Conservation (phyloP, 2,329 filamentous ascomycete species). For the Exophiala sp. region DNA sequence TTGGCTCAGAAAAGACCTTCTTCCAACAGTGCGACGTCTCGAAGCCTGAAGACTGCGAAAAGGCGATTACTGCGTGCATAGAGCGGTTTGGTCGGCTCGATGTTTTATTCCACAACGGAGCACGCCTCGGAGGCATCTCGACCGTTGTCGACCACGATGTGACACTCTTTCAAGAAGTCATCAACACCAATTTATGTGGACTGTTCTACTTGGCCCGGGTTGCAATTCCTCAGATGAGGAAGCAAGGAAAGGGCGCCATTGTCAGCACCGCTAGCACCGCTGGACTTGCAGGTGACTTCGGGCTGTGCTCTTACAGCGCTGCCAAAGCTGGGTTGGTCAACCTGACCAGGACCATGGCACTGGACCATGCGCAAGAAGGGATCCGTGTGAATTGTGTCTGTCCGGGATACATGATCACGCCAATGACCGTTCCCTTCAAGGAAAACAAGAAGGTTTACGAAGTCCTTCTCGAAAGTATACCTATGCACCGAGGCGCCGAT, state of each 20-base stretch:
- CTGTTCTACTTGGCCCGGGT: slow-evolving; percentile 14
- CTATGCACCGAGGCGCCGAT: slow-evolving; percentile 12
- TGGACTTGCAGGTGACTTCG: slow-evolving; percentile 17
- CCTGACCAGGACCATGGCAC: slow-evolving; percentile 11
- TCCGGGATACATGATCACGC: slow-evolving; percentile 16
- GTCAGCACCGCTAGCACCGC: slow-evolving; percentile 14
- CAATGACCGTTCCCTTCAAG: slow-evolving; percentile 1
- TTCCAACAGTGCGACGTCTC: slow-evolving; percentile 16
- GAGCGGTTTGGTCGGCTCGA: slow-evolving; percentile 6
- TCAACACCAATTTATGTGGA: slow-evolving; percentile 16
- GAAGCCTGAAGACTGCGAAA: slow-evolving; percentile 9
- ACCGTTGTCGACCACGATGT: slow-evolving; percentile 12
- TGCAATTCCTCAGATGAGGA: slow-evolving; percentile 14
- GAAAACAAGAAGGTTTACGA: slow-evolving; percentile 7
- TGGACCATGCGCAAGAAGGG: slow-evolving; percentile 16
- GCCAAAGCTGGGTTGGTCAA: slow-evolving; percentile 17
- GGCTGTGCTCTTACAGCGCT: slow-evolving; percentile 16
- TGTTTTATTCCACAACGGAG: slow-evolving; percentile 16
- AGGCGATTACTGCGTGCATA: slow-evolving; percentile 13
- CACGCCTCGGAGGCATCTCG: slow-evolving; percentile 8
- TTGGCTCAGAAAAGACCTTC: slow-evolving; percentile 12
- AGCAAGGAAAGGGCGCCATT: slow-evolving; percentile 12
- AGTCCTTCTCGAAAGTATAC: slow-evolving; percentile 15
- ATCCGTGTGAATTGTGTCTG: slow-evolving; percentile 13
- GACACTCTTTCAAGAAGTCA: slow-evolving; percentile 15